Evolutionary conservation across 306 rosid genomes (phyloP), one percentile per base, ranked within the genome.

Genomic region (Corylus heterophylla): DNA sequence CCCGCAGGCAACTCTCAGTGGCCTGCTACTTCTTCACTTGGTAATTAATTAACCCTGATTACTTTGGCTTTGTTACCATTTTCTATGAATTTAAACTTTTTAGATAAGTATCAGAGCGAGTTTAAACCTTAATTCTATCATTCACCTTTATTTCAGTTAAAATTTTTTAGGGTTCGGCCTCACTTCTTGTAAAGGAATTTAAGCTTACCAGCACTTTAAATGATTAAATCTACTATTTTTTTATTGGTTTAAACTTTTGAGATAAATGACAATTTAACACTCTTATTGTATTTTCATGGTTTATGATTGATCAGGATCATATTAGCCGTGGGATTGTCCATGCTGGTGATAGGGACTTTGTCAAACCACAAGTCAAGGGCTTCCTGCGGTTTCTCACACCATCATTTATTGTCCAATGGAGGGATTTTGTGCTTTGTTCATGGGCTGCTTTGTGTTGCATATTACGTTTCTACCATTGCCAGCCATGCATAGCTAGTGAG

Each of bases 351-450:
- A 66, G 99, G 99, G 67, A 77, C 94, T 4, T 84, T 89, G 93
- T 88, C 96, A 66, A 95, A 95, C 87, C 86, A 88, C 83, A 93
- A 83, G 77, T 83, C 96, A 66, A 83, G 87, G 11, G 88, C 88
- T 35, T 90, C 96, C 1, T 95, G 99, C 79, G 99, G 99, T 29
- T 86, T 95, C 78, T 81, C 96, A 62, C 98, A 93, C 90, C 96
- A 93, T 72, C 99, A 95, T 61, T 91, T 95, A 68, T 90, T 95
- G 47, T 95, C 99, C 17, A 93, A 93, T n/a, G 99, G 98, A 66
- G 99, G 99, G 10, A 93, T 95, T 72, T 63, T 82, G 71, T 93
- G 99, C 74, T 93, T 95, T 79, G 91, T 93, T 82, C 99, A 95
- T 90, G 96, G 80, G 50, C 74, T 93, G 58, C 87, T 95, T 81